Evolutionary conservation across 192 early-diverging fungal species (phyloP), one percentile per base, ranked within the genome.

Genomic region (Bifiguratus adelaidae): DNA sequence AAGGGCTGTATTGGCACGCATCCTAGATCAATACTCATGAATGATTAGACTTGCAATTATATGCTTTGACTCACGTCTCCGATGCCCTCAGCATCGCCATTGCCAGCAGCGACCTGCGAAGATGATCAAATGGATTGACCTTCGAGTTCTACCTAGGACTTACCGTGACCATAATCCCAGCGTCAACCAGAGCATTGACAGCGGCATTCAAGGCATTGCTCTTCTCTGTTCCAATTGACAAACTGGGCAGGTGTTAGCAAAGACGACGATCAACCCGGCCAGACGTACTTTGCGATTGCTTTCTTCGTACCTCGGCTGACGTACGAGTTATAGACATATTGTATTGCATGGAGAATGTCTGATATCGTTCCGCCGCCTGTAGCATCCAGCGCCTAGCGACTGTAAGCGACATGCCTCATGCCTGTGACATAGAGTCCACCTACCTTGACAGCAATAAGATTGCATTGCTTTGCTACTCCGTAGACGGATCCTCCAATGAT

Each of bases 391-490:
- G 60, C 61, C 48, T 51, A n/a, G n/a, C n/a, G n/a, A n/a, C n/a
- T n/a, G n/a, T n/a, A n/a, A n/a, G n/a, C n/a, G n/a, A n/a, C n/a
- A n/a, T n/a, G n/a, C n/a, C n/a, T n/a, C n/a, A n/a, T n/a, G n/a
- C n/a, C n/a, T n/a, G n/a, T n/a, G n/a, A n/a, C n/a, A n/a, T n/a
- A n/a, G n/a, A n/a, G n/a, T n/a, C n/a, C 9, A 21, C 4, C 44
- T 48, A 81, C 81, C 46, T 88, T 88, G 51, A 90, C 81, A 16
- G 77, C 77, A 48, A 90, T 76, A 19, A 90, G 30, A 47, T 59
- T 77, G 12, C 59, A 73, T 46, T 81, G 80, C 57, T 90, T 90
- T 48, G 87, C 82, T 13, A 90, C 82, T 33, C 87, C 87, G 55
- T 66, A 86, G 5, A 65, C 67, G 18, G 53, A 55, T 1, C 60